A percentile compares a stretch with the other conserved stretches of the same genome.
These are phyloP conservation scores for Cucurbita argyrosperma DNA, from an alignment of 306 rosid species.

Conservation along the genomic window DNA sequence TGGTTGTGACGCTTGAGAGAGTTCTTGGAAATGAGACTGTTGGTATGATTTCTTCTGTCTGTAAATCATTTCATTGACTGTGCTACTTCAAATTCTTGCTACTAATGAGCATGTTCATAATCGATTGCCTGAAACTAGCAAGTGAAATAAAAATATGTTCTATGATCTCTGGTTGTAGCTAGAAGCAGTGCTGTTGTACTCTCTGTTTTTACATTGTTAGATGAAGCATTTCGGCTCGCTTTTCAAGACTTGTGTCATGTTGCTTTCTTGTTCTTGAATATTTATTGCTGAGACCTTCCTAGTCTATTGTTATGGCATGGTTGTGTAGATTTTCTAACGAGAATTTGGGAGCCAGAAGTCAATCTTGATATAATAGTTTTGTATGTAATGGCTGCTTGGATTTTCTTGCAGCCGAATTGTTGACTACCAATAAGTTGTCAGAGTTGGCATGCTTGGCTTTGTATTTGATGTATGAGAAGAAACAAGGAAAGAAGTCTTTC, in stretches of 20 bases:
- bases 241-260: neutral
- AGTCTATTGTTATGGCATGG: neutral
- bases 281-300: neutral
- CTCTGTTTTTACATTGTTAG: neutral
- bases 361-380: neutral
- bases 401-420: constrained; percentile 66
- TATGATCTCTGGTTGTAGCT: neutral
- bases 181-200: neutral
- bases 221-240: neutral
- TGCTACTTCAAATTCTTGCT: neutral
- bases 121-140: neutral
- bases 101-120: neutral
- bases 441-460: constrained; percentile 98
- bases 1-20: constrained; percentile 86
- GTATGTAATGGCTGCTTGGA: constrained; percentile 5
- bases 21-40: constrained; percentile 85
- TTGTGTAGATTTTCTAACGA: neutral
- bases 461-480: constrained; percentile 98
- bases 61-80: neutral
- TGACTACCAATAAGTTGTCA: constrained; percentile 87
- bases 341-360: neutral
- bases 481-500: constrained; percentile 93
- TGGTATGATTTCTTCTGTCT: constrained; percentile 31
- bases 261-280: neutral
- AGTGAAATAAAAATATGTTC: neutral